phyloP scores from a whole-genome alignment of 2,329 filamentous ascomycete genomes.

The Periconia sp. region DNA sequence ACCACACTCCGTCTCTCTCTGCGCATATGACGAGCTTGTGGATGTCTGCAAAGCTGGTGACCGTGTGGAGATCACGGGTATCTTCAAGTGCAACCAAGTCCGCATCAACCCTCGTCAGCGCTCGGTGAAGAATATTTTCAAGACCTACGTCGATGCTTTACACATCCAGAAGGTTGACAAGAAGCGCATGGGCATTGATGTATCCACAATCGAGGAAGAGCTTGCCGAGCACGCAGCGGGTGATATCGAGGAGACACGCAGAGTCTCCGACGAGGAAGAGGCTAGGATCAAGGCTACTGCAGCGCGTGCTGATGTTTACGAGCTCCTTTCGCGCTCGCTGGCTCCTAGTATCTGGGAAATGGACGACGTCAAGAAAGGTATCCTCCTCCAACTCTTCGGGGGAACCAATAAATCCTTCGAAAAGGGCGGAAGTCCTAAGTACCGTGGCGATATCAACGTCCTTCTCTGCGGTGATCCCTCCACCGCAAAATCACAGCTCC shows the following conservation, averaged over 20 bases:
- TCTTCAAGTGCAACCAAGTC: slow-evolving; percentile 94
- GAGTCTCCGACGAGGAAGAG: slow-evolving; percentile 85
- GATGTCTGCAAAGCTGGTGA: slow-evolving; percentile 99
- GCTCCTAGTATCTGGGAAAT: slow-evolving; percentile 97
- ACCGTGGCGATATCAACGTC: slow-evolving; percentile 96
- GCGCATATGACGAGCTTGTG: slow-evolving; percentile 94
- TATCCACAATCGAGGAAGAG: slow-evolving; percentile 84
- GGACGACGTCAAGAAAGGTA: slow-evolving; percentile 99
- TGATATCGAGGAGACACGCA: slow-evolving; percentile 81
- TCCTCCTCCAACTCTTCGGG: slow-evolving; percentile 93
- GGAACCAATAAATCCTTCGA: slow-evolving; percentile 98
- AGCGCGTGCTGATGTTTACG: slow-evolving; percentile 84
- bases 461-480: slow-evolving; percentile 96
- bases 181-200: slow-evolving; percentile 89
- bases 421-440: slow-evolving; percentile 93
- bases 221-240: slow-evolving; percentile 74
- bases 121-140: slow-evolving; percentile 93
- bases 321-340: slow-evolving; percentile 85
- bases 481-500: slow-evolving; percentile 92
- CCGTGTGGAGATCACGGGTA: slow-evolving; percentile 91
- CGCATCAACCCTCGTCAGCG: slow-evolving; percentile 92
- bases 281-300: slow-evolving; percentile 84
- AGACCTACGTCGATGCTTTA: slow-evolving; percentile 94
- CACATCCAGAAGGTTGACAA: slow-evolving; percentile 98
- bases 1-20: slow-evolving; percentile 94